Percentiles rank a stretch among this genome's conserved stretches.
Conservation (phyloP, 139 green algal species). For the Monoraphidium neglectum region DNA sequence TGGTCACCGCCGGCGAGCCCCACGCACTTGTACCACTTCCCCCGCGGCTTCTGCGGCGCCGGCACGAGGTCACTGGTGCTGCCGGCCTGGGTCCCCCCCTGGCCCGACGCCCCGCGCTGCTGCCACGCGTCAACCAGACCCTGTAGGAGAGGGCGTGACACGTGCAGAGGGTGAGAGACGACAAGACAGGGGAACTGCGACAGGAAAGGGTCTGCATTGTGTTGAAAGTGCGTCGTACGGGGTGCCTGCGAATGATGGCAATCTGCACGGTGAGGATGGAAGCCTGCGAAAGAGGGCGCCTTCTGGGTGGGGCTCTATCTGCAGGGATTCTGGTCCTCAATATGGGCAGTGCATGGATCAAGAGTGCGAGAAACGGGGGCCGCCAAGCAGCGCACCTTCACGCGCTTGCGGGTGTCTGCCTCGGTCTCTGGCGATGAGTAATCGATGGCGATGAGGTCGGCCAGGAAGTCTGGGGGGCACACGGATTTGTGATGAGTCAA, state of each 20-base stretch:
- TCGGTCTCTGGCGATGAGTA: conserved; percentile 57
- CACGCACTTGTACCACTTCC: background rate
- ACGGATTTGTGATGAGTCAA: too few relatives aligned
- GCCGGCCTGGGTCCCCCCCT: background rate
- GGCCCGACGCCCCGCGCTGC: background rate
- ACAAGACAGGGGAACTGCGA: too few relatives aligned
- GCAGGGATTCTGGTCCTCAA: too few relatives aligned
- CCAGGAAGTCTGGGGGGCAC: conserved; percentile 72
- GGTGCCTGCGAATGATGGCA: too few relatives aligned
- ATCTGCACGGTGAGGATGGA: too few relatives aligned
- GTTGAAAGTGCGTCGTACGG: too few relatives aligned
- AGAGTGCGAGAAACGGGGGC: too few relatives aligned
- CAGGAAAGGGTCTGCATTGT: too few relatives aligned
- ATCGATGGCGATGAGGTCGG: conserved; percentile 90
- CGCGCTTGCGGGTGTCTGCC: conserved; percentile 38
- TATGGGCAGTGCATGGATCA: too few relatives aligned
- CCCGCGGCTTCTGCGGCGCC: background rate
- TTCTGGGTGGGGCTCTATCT: too few relatives aligned
- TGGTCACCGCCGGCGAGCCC: conserved; percentile 2
- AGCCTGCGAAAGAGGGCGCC: too few relatives aligned
- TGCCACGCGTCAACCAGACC: conserved; percentile 32
- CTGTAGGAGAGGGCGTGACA: conserved; percentile 13
- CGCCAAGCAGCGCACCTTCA: conserved; percentile 31
- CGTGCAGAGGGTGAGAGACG: too few relatives aligned
- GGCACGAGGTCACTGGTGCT: background rate